Base-by-base conservation (phyloP, 139 green algal genomes). In the Parachlorella kessleri region DNA sequence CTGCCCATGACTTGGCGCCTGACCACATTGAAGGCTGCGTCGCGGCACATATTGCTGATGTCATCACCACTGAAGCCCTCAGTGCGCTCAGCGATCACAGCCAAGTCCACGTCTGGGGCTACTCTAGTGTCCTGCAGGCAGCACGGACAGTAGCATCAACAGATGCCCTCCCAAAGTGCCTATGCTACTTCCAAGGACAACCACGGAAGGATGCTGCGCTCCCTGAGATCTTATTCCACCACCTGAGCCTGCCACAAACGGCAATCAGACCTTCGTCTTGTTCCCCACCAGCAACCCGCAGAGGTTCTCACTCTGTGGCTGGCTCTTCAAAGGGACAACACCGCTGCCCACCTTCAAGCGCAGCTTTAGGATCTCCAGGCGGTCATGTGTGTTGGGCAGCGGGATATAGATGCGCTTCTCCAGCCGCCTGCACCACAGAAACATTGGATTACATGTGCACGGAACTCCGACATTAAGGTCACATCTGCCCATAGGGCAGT, bases 341-440 rank as follows among this genome's bases (percentile, higher is more conserved):
- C n/a, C n/a, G 14, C 68, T 5, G 2, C 79, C 14, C 54, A 93
- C 92, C 82, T 90, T 91, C 32, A 98, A 81, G 79, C 93, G 94
- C 73, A 98, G 95, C 30, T 82, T 81, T 32, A 98, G 81, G 55
- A 98, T 92, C 78, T 94, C 90, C 66, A 84, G 55, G 35, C 95
- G 86, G 79, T 95, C 93, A 6, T 86, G 81, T 6, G 55, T 10
- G 10, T 70, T 86, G 6, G 95, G 95, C 74, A 99, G 90, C 4
- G 93, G 90, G 85, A 99, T 98, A 88, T 98, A 98, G 67, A 99
- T 94, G 55, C 95, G 90, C 90, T 99, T 99, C 88, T 98, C 94
- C 70, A 98, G 80, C 21, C 95, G 87, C 40, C 95, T 75, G 32
- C 2, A 37, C n/a, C n/a, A n/a, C n/a, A n/a, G n/a, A n/a, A n/a